Conservation (phyloP, 139 green algal species). For the Chlamydomonas schloesseri region DNA sequence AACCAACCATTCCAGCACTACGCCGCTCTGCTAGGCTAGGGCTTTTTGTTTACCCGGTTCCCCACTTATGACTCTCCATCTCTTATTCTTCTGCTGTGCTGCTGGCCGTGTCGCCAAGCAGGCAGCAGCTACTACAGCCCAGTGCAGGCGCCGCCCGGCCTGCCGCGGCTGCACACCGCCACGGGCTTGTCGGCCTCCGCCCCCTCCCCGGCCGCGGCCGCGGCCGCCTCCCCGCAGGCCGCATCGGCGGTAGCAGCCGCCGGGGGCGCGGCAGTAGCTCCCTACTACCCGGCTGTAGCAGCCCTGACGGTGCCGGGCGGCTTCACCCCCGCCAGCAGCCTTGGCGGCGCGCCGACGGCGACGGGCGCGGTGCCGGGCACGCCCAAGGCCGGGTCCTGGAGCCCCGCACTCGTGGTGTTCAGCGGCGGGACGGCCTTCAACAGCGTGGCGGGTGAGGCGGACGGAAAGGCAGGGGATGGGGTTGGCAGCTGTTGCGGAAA, state of each 20-base stretch:
- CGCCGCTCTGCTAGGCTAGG: too few species aligned
- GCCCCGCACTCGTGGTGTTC: constrained; percentile 88
- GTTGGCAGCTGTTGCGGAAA: too few species aligned
- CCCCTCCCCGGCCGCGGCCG: background rate
- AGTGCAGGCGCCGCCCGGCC: background rate
- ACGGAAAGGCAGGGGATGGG: too few species aligned
- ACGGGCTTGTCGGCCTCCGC: too few species aligned
- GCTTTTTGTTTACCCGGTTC: too few species aligned
- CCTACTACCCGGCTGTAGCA: too few species aligned
- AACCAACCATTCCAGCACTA: too few species aligned
- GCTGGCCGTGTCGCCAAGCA: too few species aligned
- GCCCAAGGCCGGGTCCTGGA: constrained; percentile 11
- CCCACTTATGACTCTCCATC: too few species aligned
- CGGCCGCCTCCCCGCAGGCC: background rate
- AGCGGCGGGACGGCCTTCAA: constrained; percentile 98
- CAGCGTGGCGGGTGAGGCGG: constrained; percentile 80
- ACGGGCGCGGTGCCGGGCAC: background rate
- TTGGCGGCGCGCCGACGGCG: constrained; percentile 7
- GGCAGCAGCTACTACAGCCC: too few species aligned
- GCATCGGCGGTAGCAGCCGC: background rate
- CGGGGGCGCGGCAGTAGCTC: background rate
- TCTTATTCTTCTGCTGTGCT: too few species aligned
- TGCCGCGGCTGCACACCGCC: background rate
- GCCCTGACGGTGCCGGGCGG: too few species aligned
- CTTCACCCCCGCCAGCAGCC: constrained; percentile 4